These are phyloP conservation scores for Penicillium sp. DNA, from an alignment of 2,329 filamentous ascomycete species.

Conservation along the genomic window DNA sequence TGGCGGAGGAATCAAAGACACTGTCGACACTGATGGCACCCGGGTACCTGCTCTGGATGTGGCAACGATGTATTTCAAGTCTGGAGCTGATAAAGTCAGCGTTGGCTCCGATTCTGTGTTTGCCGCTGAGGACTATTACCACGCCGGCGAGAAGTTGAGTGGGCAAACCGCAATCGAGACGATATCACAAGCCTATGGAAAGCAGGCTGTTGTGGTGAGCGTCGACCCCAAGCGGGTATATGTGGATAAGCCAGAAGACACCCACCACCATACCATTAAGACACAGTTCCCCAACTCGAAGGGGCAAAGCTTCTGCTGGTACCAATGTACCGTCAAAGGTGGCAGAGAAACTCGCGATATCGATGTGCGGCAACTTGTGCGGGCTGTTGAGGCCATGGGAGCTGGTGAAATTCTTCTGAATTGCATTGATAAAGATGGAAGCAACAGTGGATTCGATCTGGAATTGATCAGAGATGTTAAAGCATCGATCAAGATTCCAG, in stretches of 20 bases:
- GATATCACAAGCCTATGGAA: constrained; percentile 89
- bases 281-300: constrained; percentile 68
- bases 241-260: constrained; percentile 65
- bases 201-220: constrained; percentile 93
- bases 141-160: constrained; percentile 63
- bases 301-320: constrained; percentile 87
- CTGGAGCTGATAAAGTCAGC: constrained; percentile 93
- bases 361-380: constrained; percentile 83
- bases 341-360: constrained; percentile 91
- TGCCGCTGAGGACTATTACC: constrained; percentile 88
- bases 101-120: constrained; percentile 93
- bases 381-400: constrained; percentile 93
- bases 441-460: constrained; percentile 89
- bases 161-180: constrained; percentile 92
- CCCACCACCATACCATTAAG: constrained; percentile 70
- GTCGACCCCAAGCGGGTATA: constrained; percentile 93
- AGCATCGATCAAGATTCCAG: constrained; percentile 79
- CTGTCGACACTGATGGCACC: constrained; percentile 81
- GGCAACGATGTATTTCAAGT: constrained; percentile 95
- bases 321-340: constrained; percentile 94
- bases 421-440: constrained; percentile 96
- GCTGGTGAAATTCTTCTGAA: constrained; percentile 92
- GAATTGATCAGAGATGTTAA: constrained; percentile 91
- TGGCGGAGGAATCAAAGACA: constrained; percentile 92
- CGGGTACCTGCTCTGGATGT: constrained; percentile 87